These are phyloP conservation scores for Magnaporthiopsis incrustans DNA, from an alignment of 2,329 filamentous ascomycete species.

Conservation along the genomic window DNA sequence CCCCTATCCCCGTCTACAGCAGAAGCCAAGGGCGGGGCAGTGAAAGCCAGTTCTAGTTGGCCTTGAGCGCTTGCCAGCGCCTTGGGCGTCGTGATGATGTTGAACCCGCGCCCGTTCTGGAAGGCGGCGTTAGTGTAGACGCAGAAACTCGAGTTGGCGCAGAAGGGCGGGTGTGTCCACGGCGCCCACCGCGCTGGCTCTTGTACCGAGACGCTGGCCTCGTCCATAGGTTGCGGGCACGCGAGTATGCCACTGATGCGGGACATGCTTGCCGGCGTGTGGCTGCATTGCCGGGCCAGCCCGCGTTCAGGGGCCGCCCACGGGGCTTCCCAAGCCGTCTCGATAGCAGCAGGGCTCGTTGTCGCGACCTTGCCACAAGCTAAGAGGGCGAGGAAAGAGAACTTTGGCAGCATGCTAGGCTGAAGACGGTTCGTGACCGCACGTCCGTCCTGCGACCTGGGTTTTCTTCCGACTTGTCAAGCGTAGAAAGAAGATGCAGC, in stretches of 20 bases:
- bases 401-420: background rate
- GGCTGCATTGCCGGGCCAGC: background rate
- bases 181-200: slow-evolving; percentile 14
- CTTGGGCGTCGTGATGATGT: slow-evolving; percentile 23
- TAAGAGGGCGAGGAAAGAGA: background rate
- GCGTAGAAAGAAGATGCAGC: background rate
- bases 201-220: background rate
- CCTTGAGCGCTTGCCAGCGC: slow-evolving; percentile 20
- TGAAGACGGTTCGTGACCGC: background rate
- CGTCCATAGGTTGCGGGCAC: background rate
- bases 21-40: slow-evolving; percentile 4
- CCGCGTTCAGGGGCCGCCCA: background rate
- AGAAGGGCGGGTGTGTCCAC: slow-evolving; percentile 20
- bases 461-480: too few relatives aligned
- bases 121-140: slow-evolving; percentile 17
- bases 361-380: background rate
- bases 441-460: background rate
- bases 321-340: background rate
- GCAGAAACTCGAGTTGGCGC: slow-evolving; percentile 17
- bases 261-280: background rate
- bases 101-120: slow-evolving; percentile 11
- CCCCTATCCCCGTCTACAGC: background rate
- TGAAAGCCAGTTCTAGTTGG: slow-evolving; percentile 17
- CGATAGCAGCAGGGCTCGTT: background rate
- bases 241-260: background rate